These are phyloP conservation scores for Coemansia sp. DNA, from an alignment of 192 early-diverging fungal genomes.

Conservation along the genomic window DNA sequence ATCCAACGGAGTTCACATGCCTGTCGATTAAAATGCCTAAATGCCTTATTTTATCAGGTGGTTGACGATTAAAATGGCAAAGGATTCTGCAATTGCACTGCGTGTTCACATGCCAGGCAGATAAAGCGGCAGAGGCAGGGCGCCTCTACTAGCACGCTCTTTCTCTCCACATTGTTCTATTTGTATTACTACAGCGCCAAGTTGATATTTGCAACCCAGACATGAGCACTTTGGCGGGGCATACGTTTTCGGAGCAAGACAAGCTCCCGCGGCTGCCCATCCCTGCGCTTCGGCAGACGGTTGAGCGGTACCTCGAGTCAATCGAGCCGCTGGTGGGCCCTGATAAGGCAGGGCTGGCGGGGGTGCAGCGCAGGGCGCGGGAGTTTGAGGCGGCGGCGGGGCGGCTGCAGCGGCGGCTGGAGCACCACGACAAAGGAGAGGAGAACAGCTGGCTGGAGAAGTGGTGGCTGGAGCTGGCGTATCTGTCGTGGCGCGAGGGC, in stretches of 20 bases:
- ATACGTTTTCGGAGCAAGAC: conserved; percentile 20
- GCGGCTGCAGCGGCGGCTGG: conserved; percentile 61
- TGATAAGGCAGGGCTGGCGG: conserved; percentile 47
- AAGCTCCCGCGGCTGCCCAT: conserved; percentile 62
- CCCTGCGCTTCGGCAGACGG: conserved; percentile 60
- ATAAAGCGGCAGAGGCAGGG: neutral
- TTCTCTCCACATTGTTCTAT: neutral
- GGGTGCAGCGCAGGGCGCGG: conserved; percentile 53
- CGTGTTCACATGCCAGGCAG: neutral
- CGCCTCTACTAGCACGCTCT: neutral
- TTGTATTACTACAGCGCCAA: neutral
- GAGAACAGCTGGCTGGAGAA: conserved; percentile 67
- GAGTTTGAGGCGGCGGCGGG: conserved; percentile 51
- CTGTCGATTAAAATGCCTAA: no score
- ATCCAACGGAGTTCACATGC: no score
- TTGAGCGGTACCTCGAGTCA: conserved; percentile 57
- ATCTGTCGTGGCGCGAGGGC: conserved; percentile 78
- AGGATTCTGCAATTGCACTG: no score
- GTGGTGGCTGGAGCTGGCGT: conserved; percentile 71
- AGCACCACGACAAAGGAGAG: conserved; percentile 59
- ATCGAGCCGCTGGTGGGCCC: conserved; percentile 57
- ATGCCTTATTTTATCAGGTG: no score
- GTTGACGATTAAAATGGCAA: no score
- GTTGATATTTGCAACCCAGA: neutral
- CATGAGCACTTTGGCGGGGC: neutral